Conservation (phyloP, 2,329 filamentous ascomycete species). For the Dactylellina sp. region DNA sequence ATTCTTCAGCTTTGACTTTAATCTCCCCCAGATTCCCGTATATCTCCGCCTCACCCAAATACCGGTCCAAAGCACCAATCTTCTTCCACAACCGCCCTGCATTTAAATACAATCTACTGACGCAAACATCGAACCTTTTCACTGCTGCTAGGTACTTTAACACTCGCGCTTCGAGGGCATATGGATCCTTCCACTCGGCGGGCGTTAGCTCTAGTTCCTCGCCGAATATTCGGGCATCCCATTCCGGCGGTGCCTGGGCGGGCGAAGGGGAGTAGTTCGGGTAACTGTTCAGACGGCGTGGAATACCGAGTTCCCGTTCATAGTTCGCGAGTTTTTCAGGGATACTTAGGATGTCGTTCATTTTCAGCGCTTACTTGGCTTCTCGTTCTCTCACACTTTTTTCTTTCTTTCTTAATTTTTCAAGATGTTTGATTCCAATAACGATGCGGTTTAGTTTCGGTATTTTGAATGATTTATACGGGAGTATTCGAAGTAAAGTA, state of each 20-base stretch:
- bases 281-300: neutral
- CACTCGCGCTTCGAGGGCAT: neutral
- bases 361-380: too few species aligned
- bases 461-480: too few species aligned
- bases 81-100: neutral
- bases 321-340: neutral
- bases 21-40: too few species aligned
- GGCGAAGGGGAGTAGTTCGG: neutral
- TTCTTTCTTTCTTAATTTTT: too few species aligned
- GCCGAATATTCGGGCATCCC: slow-evolving; percentile 3
- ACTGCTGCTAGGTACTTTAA: slow-evolving; percentile 4
- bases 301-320: neutral
- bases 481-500: too few species aligned
- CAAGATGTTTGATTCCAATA: too few species aligned
- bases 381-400: too few species aligned
- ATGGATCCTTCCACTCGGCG: neutral
- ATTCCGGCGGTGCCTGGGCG: neutral
- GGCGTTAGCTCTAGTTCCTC: neutral
- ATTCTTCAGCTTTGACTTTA: too few species aligned
- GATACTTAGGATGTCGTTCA: neutral
- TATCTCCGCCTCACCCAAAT: too few species aligned
- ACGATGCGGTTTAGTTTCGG: too few species aligned
- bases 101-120: neutral
- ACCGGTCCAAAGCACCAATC: neutral
- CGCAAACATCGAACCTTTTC: neutral